Percentiles rank a stretch among this genome's conserved stretches.
phyloP scores from a whole-genome alignment of 2,329 filamentous ascomycete genomes.

The Aspergillus nomiae region DNA sequence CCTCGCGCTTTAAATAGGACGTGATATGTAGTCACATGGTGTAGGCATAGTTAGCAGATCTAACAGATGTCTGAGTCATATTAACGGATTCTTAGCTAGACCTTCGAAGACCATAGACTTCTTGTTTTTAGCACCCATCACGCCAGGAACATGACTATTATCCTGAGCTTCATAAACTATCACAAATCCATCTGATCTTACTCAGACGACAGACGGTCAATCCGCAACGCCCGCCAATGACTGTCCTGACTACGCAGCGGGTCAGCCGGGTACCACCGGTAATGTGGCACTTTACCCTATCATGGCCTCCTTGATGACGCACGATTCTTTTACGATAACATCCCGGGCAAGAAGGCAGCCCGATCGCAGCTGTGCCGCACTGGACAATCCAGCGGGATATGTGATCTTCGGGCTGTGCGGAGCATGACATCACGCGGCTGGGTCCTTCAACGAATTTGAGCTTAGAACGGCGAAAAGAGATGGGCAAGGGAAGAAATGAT shows the following conservation, averaged over 20 bases:
- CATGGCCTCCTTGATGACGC: constrained; percentile 88
- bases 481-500: constrained; percentile 58
- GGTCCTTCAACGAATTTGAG: constrained; percentile 67
- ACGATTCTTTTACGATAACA: constrained; percentile 83
- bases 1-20: no score
- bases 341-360: constrained; percentile 88
- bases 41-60: no score
- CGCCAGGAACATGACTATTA: constrained; percentile 76
- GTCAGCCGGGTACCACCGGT: constrained; percentile 80
- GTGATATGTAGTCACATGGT: no score
- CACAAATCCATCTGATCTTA: constrained; percentile 83
- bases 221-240: constrained; percentile 80
- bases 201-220: constrained; percentile 80
- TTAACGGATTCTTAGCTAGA: constrained; percentile 37
- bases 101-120: constrained; percentile 61
- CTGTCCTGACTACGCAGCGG: constrained; percentile 89
- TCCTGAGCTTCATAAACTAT: constrained; percentile 93
- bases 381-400: constrained; percentile 74
- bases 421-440: constrained; percentile 64
- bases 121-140: constrained; percentile 65
- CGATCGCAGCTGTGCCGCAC: constrained; percentile 75
- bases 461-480: constrained; percentile 85
- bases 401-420: constrained; percentile 78
- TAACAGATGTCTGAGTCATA: no score
- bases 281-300: constrained; percentile 88